phyloP scores from a whole-genome alignment of 2,329 filamentous ascomycete species.

The Monosporascus sp. region DNA sequence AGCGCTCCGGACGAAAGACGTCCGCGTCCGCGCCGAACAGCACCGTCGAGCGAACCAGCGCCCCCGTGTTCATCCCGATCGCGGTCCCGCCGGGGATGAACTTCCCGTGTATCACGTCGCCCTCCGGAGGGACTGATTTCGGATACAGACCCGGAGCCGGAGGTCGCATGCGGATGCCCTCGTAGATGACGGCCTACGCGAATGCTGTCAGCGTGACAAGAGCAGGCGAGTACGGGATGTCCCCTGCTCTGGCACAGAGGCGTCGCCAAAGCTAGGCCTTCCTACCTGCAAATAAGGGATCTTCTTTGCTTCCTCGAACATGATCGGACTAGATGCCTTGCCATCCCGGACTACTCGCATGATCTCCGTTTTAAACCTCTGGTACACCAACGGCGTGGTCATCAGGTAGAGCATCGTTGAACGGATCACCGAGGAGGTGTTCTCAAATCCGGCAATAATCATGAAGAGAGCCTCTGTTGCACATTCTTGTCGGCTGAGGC shows the following conservation, averaged over 20 bases:
- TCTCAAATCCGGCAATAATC: slow-evolving; percentile 35
- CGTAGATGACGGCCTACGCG: slow-evolving; percentile 29
- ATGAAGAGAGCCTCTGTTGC: slow-evolving; percentile 19
- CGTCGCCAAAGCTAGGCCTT: no score
- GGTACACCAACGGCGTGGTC: slow-evolving; percentile 36
- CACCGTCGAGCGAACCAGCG: slow-evolving; percentile 3
- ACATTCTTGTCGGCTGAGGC: slow-evolving; percentile 17
- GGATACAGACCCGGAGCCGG: slow-evolving; percentile 25
- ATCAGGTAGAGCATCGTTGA: slow-evolving; percentile 41
- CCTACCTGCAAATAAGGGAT: slow-evolving; percentile 24
- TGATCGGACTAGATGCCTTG: slow-evolving; percentile 20
- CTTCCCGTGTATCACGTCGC: slow-evolving; percentile 20
- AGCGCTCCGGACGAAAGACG: slow-evolving; percentile 11
- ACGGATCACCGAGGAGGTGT: slow-evolving; percentile 42
- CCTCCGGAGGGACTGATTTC: slow-evolving; percentile 20
- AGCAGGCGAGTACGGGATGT: no score
- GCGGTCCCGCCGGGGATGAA: slow-evolving; percentile 9
- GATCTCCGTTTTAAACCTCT: slow-evolving; percentile 37
- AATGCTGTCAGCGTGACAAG: no score
- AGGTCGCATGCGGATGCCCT: slow-evolving; percentile 31
- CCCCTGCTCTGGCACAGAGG: no score
- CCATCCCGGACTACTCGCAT: slow-evolving; percentile 23
- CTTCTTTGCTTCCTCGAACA: slow-evolving; percentile 17
- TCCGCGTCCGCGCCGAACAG: slow-evolving; percentile 9
- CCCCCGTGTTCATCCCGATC: slow-evolving; percentile 5